Conservation (phyloP, 805 yeast genomes). For the Lipomyces sp. region DNA sequence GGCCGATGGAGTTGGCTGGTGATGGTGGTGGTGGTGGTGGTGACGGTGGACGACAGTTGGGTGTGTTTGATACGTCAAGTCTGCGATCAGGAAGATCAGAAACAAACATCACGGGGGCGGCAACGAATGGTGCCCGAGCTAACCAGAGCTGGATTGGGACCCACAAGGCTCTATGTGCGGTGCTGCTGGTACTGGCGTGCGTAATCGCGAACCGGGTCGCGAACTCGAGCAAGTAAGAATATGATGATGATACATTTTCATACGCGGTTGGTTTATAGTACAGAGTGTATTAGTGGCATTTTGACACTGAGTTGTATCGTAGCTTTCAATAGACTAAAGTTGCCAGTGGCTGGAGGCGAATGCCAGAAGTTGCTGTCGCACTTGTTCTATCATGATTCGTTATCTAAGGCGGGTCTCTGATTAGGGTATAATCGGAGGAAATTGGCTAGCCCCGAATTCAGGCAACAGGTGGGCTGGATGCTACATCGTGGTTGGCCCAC, state of each 20-base stretch:
- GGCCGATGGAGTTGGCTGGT: background rate
- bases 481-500: no score
- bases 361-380: no score
- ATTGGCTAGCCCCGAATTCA: no score
- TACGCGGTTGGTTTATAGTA: background rate
- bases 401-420: no score
- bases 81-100: slow-evolving; percentile 9
- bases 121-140: background rate
- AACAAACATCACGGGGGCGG: background rate
- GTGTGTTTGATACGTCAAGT: slow-evolving; percentile 11
- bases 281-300: background rate
- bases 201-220: background rate
- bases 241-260: background rate
- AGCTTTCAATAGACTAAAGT: background rate
- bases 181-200: slow-evolving; percentile 20
- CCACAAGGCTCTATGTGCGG: slow-evolving; percentile 27
- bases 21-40: background rate
- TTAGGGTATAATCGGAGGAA: no score
- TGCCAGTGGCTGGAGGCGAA: background rate
- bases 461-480: no score
- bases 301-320: background rate
- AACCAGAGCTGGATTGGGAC: slow-evolving; percentile 19
- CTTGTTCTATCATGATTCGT: no score
- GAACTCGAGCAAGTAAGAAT: background rate
- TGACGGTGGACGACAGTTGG: slow-evolving; percentile 7